phyloP scores from a whole-genome alignment of 257 asterid species.

The Forsythia suspensa region DNA sequence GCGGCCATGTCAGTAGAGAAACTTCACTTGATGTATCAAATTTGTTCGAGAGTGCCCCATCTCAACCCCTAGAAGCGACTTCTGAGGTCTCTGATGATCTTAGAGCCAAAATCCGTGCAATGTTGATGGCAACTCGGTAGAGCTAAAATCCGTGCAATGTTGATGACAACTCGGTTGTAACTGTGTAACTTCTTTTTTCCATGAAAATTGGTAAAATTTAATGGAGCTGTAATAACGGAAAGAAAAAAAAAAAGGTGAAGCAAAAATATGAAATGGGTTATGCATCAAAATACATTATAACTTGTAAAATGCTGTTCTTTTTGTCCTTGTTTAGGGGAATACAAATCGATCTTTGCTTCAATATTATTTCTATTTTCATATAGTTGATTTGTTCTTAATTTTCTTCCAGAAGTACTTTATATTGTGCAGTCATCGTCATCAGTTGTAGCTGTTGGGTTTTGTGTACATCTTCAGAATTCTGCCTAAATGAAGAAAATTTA shows the following conservation, averaged over 20 bases:
- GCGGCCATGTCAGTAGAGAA: conserved; percentile 41
- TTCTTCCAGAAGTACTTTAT: background rate
- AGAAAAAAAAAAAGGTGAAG: too few relatives aligned
- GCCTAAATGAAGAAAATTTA: too few relatives aligned
- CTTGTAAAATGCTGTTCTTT: background rate
- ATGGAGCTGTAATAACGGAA: background rate
- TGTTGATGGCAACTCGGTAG: conserved; percentile 43
- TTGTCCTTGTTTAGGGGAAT: background rate
- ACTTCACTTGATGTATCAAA: conserved; percentile 30
- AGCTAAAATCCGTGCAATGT: conserved; percentile 72
- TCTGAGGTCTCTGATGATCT: conserved; percentile 69
- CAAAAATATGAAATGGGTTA: background rate
- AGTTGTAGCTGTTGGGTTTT: too few relatives aligned
- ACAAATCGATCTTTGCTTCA: background rate
- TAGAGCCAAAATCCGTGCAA: conserved; percentile 76
- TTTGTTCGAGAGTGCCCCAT: conserved; percentile 36
- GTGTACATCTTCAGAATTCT: too few relatives aligned
- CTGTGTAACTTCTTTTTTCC: background rate
- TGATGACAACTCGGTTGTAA: conserved; percentile 39
- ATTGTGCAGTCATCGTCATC: too few relatives aligned
- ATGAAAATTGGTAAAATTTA: background rate
- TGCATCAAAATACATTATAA: background rate
- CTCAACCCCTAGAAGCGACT: conserved; percentile 48
- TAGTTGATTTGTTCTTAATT: background rate
- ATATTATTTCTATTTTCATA: background rate